Evolutionary conservation across 345 rosid genomes (phyloP).

Genomic region (Gossypium turneri): DNA sequence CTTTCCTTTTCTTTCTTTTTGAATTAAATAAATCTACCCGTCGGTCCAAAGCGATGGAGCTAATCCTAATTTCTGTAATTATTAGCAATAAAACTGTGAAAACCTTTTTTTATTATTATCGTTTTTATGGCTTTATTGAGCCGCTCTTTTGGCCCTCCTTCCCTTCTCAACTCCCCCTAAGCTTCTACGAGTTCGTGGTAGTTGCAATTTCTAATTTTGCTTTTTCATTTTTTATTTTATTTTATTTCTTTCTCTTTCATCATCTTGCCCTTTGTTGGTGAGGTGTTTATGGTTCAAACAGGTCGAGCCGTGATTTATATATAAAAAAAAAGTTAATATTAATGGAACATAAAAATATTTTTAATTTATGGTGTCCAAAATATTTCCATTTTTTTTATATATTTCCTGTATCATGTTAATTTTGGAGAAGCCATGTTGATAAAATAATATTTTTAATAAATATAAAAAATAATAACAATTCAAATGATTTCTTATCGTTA

Average conservation of each 20-base stretch:
- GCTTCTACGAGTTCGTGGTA: conserved; percentile 8
- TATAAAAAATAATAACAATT: too few species aligned
- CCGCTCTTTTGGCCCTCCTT: background rate
- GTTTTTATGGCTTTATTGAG: too few species aligned
- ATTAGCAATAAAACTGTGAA: too few species aligned
- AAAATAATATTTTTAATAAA: too few species aligned
- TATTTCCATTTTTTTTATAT: too few species aligned
- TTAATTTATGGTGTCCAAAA: too few species aligned
- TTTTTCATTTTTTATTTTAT: background rate
- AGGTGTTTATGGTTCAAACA: background rate
- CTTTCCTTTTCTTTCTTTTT: background rate
- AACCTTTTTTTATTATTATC: too few species aligned
- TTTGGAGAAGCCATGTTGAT: too few species aligned
- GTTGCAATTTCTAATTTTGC: background rate
- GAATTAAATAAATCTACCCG: background rate
- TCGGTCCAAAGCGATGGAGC: conserved; percentile 2
- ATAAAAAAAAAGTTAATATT: background rate
- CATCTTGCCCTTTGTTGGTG: background rate
- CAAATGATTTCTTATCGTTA: too few species aligned
- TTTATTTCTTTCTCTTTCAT: background rate
- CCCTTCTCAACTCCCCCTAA: background rate
- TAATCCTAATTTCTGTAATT: background rate
- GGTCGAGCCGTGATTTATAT: background rate
- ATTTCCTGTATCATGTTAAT: too few species aligned
- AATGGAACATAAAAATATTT: too few species aligned